Conservation (phyloP, 495 filamentous ascomycete species). For the Lophiostoma macrostomum region DNA sequence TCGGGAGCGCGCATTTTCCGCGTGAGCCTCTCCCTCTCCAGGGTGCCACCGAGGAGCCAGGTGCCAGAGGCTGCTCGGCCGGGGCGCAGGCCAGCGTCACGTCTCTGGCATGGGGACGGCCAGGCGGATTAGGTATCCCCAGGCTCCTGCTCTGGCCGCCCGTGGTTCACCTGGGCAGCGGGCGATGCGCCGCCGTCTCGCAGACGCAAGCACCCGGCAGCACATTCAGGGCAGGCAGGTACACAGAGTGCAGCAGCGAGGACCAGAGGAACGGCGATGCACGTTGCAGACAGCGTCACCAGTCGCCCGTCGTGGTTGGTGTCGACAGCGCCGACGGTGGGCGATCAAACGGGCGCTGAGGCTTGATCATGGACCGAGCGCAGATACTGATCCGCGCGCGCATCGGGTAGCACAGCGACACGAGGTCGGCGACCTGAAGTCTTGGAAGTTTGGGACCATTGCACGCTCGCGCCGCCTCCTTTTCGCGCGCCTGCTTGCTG, state of each 20-base stretch:
- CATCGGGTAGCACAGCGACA: slow-evolving; percentile 12
- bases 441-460: slow-evolving; percentile 21
- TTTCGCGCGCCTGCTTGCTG: slow-evolving; percentile 1
- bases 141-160: no score
- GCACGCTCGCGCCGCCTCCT: slow-evolving; percentile 14
- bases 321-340: slow-evolving; percentile 25
- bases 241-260: background rate
- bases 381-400: slow-evolving; percentile 27
- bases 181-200: no score
- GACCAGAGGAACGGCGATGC: slow-evolving; percentile 1
- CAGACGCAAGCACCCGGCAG: no score
- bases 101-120: no score
- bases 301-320: slow-evolving; percentile 10
- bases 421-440: slow-evolving; percentile 29
- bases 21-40: background rate
- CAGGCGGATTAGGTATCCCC: no score
- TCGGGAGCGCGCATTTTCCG: slow-evolving; percentile 17
- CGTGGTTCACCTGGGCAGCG: no score
- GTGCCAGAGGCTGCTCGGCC: no score
- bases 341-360: slow-evolving; percentile 35
- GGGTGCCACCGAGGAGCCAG: background rate
- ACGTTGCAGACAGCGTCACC: slow-evolving; percentile 25
- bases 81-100: no score
- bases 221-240: no score
- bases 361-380: slow-evolving; percentile 29